Conservation (phyloP, 2,329 filamentous ascomycete genomes). For the Apiospora pterosperma region DNA sequence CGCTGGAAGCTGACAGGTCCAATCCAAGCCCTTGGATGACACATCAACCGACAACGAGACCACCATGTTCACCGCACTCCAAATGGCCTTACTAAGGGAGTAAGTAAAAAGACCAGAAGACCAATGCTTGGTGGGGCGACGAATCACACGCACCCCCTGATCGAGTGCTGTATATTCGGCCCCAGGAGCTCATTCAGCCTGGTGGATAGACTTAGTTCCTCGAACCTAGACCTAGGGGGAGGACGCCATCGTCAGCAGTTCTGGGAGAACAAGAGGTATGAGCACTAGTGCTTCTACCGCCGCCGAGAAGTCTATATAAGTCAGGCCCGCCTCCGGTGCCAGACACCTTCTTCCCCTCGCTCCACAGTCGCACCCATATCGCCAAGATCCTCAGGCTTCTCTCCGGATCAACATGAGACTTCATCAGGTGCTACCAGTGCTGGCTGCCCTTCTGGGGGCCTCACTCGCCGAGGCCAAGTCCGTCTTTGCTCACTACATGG, state of each 20-base stretch:
- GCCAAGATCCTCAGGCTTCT: background rate
- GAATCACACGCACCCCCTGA: background rate
- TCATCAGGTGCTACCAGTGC: background rate
- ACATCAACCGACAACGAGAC: too few relatives aligned
- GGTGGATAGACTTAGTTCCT: background rate
- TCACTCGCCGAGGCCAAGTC: slow-evolving; percentile 9
- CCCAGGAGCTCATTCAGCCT: background rate
- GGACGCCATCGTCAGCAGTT: background rate
- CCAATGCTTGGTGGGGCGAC: background rate
- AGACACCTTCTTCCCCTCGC: background rate
- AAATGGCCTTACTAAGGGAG: background rate
- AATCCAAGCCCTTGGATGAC: too few relatives aligned
- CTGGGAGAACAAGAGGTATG: background rate
- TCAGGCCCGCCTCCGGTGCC: background rate
- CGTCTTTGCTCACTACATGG: slow-evolving; percentile 16
- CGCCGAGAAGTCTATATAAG: background rate
- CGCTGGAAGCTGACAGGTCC: background rate
- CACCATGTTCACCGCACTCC: background rate
- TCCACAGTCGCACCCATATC: background rate
- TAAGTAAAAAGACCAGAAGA: too few relatives aligned
- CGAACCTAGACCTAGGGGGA: background rate
- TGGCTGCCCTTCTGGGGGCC: slow-evolving; percentile 14
- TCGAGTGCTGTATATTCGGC: background rate
- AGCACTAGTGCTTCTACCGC: background rate
- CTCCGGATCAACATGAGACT: slow-evolving; percentile 5